Percentiles rank a stretch among this genome's conserved stretches.
These are phyloP conservation scores for Chrysopogon serrulatus DNA, from an alignment of 176 grass and related monocot species.

Conservation along the genomic window DNA sequence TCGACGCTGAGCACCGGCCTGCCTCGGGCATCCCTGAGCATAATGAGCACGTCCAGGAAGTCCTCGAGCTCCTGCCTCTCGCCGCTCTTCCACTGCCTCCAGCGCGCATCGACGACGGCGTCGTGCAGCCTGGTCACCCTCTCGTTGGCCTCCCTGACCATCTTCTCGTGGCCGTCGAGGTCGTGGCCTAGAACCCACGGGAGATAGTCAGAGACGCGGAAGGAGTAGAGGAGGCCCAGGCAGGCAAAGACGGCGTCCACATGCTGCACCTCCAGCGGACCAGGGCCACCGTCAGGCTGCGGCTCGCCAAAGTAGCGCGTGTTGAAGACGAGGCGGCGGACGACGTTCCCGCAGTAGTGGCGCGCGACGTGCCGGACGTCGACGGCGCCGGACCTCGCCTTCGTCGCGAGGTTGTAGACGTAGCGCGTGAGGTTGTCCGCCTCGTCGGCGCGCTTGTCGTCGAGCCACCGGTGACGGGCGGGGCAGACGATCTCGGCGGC, in stretches of 20 bases:
- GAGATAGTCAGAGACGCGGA: background rate
- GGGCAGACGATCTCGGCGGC: background rate
- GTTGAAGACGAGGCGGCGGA: slow-evolving; percentile 9
- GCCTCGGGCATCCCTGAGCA: background rate
- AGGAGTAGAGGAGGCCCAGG: background rate
- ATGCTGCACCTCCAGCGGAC: background rate
- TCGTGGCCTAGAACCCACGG: background rate
- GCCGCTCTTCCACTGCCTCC: background rate
- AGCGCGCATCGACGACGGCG: background rate
- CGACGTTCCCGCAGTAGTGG: slow-evolving; percentile 1
- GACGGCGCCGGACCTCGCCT: background rate
- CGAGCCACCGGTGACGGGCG: background rate
- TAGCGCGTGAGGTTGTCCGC: slow-evolving; percentile 10
- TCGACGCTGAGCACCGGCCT: background rate
- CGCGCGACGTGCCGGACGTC: background rate
- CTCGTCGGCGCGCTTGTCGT: background rate
- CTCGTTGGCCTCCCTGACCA: background rate
- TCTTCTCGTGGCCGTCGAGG: background rate
- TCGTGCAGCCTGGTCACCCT: background rate
- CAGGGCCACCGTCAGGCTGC: background rate
- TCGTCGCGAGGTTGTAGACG: background rate
- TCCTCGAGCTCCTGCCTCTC: background rate
- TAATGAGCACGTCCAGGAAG: background rate
- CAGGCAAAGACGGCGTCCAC: background rate
- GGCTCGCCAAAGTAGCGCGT: background rate